These are phyloP conservation scores for Rubia yunnanensis DNA, from an alignment of 257 asterid species.

Conservation along the genomic window DNA sequence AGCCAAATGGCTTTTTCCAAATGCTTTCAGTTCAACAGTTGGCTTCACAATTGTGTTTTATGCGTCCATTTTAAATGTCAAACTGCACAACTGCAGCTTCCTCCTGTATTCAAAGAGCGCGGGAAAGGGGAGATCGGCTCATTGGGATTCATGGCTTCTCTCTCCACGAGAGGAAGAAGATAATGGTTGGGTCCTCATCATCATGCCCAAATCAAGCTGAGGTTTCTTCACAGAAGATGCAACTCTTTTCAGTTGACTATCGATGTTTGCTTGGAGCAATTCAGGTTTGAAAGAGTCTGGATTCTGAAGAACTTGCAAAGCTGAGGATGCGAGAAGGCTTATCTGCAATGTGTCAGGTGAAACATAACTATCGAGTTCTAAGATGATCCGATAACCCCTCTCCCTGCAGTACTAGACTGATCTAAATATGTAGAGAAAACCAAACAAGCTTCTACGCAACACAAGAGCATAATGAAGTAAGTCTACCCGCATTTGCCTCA, in stretches of 20 bases:
- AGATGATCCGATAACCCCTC: too few relatives aligned
- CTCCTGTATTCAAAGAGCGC: too few relatives aligned
- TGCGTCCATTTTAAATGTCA: too few relatives aligned
- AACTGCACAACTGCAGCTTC: too few relatives aligned
- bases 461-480: too few relatives aligned
- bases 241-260: slow-evolving; percentile 27
- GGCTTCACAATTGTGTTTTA: too few relatives aligned
- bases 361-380: background rate
- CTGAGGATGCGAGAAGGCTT: slow-evolving; percentile 30
- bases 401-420: too few relatives aligned
- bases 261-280: slow-evolving; percentile 28
- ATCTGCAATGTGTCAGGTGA: slow-evolving; percentile 5
- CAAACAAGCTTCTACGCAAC: background rate
- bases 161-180: background rate
- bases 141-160: background rate
- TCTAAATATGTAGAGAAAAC: background rate
- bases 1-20: too few relatives aligned
- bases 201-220: slow-evolving; percentile 21
- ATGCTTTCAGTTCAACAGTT: too few relatives aligned
- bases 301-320: slow-evolving; percentile 33
- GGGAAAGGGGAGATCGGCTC: too few relatives aligned
- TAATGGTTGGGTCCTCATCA: slow-evolving; percentile 7
- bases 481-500: too few relatives aligned
- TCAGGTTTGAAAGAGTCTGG: slow-evolving; percentile 42
- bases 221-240: slow-evolving; percentile 32